Conservation (phyloP, 768 basidiomycete species). For the Lyophyllum decastes region DNA sequence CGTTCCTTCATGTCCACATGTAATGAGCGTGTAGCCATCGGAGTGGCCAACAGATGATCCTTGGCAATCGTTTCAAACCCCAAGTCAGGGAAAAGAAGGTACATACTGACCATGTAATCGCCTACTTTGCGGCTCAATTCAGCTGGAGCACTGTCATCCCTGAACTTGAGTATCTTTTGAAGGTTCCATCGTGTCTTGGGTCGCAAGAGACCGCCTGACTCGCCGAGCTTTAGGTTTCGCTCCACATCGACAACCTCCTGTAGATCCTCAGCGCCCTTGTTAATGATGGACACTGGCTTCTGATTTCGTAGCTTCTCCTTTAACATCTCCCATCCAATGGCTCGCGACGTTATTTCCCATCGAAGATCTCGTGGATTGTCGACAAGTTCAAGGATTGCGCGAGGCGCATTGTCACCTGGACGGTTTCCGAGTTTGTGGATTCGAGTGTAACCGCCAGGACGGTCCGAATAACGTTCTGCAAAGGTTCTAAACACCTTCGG, state of each 20-base stretch:
- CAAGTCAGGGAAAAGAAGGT: slow-evolving; percentile 1
- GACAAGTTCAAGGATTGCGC: slow-evolving; percentile 91
- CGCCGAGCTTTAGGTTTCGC: slow-evolving; percentile 34
- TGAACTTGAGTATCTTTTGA: slow-evolving; percentile 69
- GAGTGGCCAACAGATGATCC: slow-evolving; percentile 71
- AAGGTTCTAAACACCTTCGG: slow-evolving; percentile 86
- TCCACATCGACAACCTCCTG: slow-evolving; percentile 52
- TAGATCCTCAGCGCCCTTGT: slow-evolving; percentile 48
- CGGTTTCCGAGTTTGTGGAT: slow-evolving; percentile 91
- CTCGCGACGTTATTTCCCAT: slow-evolving; percentile 85
- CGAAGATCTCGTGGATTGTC: slow-evolving; percentile 90
- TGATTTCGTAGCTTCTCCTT: slow-evolving; percentile 51
- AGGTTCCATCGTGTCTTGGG: slow-evolving; percentile 74
- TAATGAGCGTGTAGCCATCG: slow-evolving; percentile 49
- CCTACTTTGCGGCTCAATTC: slow-evolving; percentile 58
- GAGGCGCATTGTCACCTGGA: slow-evolving; percentile 89
- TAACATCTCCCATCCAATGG: slow-evolving; percentile 83
- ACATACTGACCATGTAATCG: slow-evolving; percentile 62
- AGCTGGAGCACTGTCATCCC: slow-evolving; percentile 43
- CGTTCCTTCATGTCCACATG: slow-evolving; percentile 45
- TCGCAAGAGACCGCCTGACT: slow-evolving; percentile 48
- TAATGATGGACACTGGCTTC: slow-evolving; percentile 48
- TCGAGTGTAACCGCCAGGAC: slow-evolving; percentile 94
- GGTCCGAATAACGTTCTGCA: slow-evolving; percentile 73
- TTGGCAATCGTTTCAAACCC: slow-evolving; percentile 26